Base-by-base conservation (phyloP, 768 basidiomycete genomes). In the Scleroderma bovista region DNA sequence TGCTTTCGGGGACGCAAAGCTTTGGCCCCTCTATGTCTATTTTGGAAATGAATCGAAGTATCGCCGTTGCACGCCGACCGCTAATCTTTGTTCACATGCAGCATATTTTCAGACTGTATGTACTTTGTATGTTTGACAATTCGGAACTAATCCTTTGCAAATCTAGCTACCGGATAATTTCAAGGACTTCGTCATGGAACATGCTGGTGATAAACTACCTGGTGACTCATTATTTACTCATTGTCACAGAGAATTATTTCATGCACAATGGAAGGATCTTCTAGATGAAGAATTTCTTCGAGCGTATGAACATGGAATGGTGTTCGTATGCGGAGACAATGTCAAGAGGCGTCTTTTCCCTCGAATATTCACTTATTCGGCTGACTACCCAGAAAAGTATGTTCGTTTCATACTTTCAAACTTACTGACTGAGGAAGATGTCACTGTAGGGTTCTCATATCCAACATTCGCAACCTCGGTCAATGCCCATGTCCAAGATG, bases 341-440 rank as follows among this genome's bases (percentile, higher is more conserved):
- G n/a, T n/a, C 1, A 17, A 45, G n/a, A 17, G 32, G 15, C 31
- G 34, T 12, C 32, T 58, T 4, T 69, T 58, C 41, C 59, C 59
- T 9, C 47, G 55, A 7, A 53, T 69, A 2, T 59, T 67, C 26
- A 64, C 65, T 0, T 67, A 67, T 42, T 59, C 61, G n/a, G 63
- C 68, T 2, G 63, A 69, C 43, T 69, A 69, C 42, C 68, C 64
- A 0, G 69, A 70, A 45, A 70, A 70, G 69, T 68, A 39, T 26
- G 59, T 56, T n/a, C n/a, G n/a, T n/a, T n/a, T n/a, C n/a, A n/a
- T n/a, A n/a, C n/a, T n/a, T n/a, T n/a, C n/a, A n/a, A n/a, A n/a
- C n/a, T n/a, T n/a, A n/a, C n/a, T n/a, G n/a, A n/a, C n/a, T n/a
- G n/a, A n/a, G n/a, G n/a, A n/a, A n/a, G n/a, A n/a, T n/a, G n/a